Percentiles rank a stretch among this genome's conserved stretches.
These are phyloP conservation scores for Aciculosporium take DNA, from an alignment of 2,329 filamentous ascomycete species.

Conservation along the genomic window DNA sequence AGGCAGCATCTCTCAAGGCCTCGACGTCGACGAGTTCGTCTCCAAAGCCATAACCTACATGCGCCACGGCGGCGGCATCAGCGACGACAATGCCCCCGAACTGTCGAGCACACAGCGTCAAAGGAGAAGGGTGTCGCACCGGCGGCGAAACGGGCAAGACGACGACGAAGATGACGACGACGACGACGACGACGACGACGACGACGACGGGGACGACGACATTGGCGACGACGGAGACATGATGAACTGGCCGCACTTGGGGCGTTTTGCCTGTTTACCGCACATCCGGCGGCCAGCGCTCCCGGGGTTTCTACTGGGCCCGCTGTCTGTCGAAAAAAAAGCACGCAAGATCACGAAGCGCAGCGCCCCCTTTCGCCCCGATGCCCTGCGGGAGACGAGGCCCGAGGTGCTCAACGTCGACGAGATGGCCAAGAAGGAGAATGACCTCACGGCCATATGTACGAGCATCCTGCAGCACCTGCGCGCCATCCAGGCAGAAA, in stretches of 20 bases:
- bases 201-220: conserved; percentile 39
- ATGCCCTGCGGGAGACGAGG: conserved; percentile 53
- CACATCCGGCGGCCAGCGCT: conserved; percentile 60
- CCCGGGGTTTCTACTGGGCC: conserved; percentile 74
- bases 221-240: conserved; percentile 62
- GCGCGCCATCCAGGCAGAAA: conserved; percentile 28
- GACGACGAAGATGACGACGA: conserved; percentile 41
- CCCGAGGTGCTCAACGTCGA: conserved; percentile 65
- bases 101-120: conserved; percentile 35
- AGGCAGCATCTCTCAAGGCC: conserved; percentile 56
- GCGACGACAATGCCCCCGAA: conserved; percentile 34
- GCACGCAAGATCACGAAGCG: conserved; percentile 56
- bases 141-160: conserved; percentile 25
- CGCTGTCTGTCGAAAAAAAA: conserved; percentile 79
- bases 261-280: conserved; percentile 61
- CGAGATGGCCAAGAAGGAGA: conserved; percentile 64
- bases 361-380: conserved; percentile 53
- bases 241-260: conserved; percentile 76
- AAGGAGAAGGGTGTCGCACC: conserved; percentile 20
- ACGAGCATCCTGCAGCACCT: conserved; percentile 56
- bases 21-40: conserved; percentile 86
- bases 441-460: conserved; percentile 67
- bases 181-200: conserved; percentile 52
- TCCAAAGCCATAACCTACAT: conserved; percentile 84
- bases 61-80: conserved; percentile 48